Evolutionary conservation across 176 grass and related monocot genomes (phyloP).

Genomic region (Juncus inflexus): DNA sequence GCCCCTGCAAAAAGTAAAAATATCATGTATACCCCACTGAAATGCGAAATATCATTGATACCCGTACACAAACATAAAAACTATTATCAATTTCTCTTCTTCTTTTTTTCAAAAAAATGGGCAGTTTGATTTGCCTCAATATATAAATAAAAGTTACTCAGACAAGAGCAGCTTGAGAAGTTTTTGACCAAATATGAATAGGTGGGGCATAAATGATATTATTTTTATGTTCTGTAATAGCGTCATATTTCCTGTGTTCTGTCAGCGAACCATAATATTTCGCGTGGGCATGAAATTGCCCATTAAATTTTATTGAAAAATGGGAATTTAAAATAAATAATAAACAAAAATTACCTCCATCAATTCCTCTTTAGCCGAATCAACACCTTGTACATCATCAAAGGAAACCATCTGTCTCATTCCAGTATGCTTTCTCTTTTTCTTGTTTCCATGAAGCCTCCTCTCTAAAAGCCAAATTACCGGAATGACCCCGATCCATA

Average conservation of each 20-base stretch:
- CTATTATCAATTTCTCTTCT: conserved; percentile 12
- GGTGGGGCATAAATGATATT: no score
- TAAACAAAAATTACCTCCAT: conserved; percentile 45
- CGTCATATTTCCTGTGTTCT: no score
- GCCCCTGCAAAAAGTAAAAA: neutral
- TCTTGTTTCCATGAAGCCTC: conserved; percentile 48
- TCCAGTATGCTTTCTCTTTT: conserved; percentile 37
- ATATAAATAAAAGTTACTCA: no score
- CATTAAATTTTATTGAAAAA: conserved; percentile 13
- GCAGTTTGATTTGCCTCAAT: neutral
- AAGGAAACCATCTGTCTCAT: conserved; percentile 60
- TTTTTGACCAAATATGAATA: no score
- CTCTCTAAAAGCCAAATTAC: conserved; percentile 88
- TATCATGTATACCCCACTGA: neutral
- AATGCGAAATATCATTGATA: no score
- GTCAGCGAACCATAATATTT: neutral
- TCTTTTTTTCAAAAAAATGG: neutral
- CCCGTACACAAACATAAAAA: no score
- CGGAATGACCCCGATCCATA: conserved; percentile 83
- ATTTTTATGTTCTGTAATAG: no score
- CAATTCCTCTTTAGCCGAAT: conserved; percentile 77
- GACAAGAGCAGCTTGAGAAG: no score
- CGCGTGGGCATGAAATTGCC: neutral
- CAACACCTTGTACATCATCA: conserved; percentile 80
- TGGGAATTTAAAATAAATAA: conserved; percentile 7